phyloP scores from a whole-genome alignment of 257 asterid genomes.

The Solanum rostratum region DNA sequence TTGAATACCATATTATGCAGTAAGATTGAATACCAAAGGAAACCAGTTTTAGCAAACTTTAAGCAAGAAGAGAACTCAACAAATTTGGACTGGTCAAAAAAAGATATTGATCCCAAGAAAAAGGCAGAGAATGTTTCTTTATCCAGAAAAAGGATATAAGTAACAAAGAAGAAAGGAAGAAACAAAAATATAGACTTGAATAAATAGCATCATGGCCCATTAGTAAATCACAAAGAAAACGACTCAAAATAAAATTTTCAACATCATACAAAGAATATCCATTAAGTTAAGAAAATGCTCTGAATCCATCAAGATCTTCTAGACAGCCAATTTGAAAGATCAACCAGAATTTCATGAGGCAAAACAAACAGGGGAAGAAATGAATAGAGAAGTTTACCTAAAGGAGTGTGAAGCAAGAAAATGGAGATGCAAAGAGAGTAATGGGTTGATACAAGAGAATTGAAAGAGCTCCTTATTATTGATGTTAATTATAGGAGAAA shows the following conservation, averaged over 20 bases:
- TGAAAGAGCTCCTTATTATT: neutral
- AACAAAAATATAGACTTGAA: neutral
- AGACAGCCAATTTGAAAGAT: neutral
- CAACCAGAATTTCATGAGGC: no score
- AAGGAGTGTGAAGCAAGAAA: neutral
- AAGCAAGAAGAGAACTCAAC: neutral
- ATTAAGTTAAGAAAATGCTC: neutral
- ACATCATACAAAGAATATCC: neutral
- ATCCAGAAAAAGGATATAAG: neutral
- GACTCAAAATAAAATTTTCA: neutral
- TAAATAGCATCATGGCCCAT: neutral
- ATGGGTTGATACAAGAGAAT: neutral
- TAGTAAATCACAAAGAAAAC: neutral
- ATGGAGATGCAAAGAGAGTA: neutral
- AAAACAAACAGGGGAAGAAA: no score
- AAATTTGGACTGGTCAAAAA: neutral
- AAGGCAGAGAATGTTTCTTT: neutral
- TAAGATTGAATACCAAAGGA: neutral
- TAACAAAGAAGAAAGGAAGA: neutral
- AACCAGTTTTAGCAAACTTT: neutral
- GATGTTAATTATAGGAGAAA: neutral
- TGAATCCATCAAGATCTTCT: neutral
- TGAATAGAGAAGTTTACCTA: neutral
- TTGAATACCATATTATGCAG: neutral
- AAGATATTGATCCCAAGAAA: neutral